Conservation (phyloP, 805 yeast genomes). For the Suhomyces sp. region DNA sequence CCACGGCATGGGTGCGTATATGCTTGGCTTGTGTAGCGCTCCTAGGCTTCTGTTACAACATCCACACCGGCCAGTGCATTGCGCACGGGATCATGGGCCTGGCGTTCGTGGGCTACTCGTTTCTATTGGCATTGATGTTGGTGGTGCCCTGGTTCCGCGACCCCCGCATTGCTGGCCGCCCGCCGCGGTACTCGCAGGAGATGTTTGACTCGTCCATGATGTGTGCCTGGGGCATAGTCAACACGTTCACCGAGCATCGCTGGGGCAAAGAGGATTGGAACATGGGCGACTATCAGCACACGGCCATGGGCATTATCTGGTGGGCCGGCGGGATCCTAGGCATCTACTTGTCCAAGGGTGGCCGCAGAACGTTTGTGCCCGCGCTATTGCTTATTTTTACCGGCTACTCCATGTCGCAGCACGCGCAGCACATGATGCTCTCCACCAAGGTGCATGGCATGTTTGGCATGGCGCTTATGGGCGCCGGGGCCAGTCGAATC, state of each 20-base stretch:
- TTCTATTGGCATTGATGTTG: constrained; percentile 61
- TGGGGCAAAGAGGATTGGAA: constrained; percentile 90
- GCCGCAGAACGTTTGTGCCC: constrained; percentile 72
- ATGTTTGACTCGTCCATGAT: constrained; percentile 78
- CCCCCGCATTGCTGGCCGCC: constrained; percentile 11
- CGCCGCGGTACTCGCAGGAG: constrained; percentile 58
- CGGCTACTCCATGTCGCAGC: constrained; percentile 94
- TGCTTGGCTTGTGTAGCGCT: constrained; percentile 81
- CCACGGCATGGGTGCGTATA: constrained; percentile 75
- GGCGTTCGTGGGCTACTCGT: constrained; percentile 79
- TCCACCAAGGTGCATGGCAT: constrained; percentile 86
- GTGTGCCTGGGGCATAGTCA: constrained; percentile 88
- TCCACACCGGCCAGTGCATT: constrained; percentile 88
- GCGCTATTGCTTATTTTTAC: constrained; percentile 79
- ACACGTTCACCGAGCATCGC: constrained; percentile 94
- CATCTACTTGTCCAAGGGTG: constrained; percentile 60
- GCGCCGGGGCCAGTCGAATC: constrained; percentile 73
- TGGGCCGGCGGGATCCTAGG: constrained; percentile 94
- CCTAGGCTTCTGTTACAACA: constrained; percentile 82
- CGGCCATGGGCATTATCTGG: constrained; percentile 95
- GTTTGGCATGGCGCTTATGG: constrained; percentile 78
- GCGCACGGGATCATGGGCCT: constrained; percentile 98
- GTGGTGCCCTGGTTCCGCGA: constrained; percentile 72
- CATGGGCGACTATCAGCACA: constrained; percentile 93
- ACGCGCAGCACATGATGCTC: constrained; percentile 68